phyloP scores from a whole-genome alignment of 1,139 yeast genomes.

The Pneumocystis wakefieldiae region DNA sequence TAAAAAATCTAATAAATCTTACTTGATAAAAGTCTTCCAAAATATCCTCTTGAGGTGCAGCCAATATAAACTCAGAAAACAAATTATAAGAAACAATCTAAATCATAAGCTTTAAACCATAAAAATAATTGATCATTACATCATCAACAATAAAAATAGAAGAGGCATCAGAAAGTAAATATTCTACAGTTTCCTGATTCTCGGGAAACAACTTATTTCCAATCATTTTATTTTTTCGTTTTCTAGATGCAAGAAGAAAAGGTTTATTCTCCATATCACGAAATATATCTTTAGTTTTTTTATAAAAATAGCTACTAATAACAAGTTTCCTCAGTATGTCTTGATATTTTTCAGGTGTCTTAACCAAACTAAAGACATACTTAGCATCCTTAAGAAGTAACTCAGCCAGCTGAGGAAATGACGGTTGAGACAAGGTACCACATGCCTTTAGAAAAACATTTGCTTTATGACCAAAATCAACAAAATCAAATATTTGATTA shows the following conservation, averaged over 20 bases:
- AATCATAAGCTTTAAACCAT: background rate
- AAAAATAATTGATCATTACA: constrained; percentile 9
- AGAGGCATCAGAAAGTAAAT: constrained; percentile 19
- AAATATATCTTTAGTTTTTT: constrained; percentile 18
- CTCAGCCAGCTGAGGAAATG: constrained; percentile 22
- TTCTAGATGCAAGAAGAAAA: constrained; percentile 22
- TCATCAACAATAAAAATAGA: constrained; percentile 28
- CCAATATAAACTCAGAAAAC: constrained; percentile 22
- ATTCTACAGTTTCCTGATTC: constrained; percentile 15
- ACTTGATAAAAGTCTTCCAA: constrained; percentile 23
- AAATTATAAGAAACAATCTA: constrained; percentile 23
- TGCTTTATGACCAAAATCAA: constrained; percentile 18
- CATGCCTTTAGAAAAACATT: constrained; percentile 23
- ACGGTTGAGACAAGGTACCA: constrained; percentile 27
- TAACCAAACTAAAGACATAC: constrained; percentile 21
- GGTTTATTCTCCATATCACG: constrained; percentile 19
- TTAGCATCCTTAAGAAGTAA: constrained; percentile 22
- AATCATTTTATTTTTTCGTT: constrained; percentile 4
- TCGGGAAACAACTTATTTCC: constrained; percentile 11
- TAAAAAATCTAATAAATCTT: background rate
- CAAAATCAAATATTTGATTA: constrained; percentile 22
- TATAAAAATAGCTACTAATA: constrained; percentile 19
- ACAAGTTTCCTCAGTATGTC: constrained; percentile 19
- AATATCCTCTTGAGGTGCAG: constrained; percentile 25
- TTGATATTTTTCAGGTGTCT: constrained; percentile 19